phyloP scores from a whole-genome alignment of 768 basidiomycete genomes.

The Suillus luteus region DNA sequence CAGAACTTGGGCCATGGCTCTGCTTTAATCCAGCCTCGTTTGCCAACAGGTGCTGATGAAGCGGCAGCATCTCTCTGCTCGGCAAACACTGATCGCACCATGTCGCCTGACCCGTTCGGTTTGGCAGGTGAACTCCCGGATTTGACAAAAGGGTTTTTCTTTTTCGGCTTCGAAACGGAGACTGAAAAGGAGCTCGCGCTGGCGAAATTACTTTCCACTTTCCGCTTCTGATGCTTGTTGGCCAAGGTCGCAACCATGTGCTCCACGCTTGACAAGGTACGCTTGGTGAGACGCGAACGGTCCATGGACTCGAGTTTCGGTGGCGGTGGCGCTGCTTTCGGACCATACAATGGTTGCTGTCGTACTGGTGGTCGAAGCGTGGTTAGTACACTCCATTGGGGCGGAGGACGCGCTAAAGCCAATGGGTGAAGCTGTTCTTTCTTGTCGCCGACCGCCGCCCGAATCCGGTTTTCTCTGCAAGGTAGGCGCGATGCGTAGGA shows the following conservation, averaged over 20 bases:
- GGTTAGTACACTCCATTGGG: conserved; percentile 26
- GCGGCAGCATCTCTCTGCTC: conserved; percentile 3
- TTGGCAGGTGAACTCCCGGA: background rate
- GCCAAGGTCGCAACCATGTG: conserved; percentile 25
- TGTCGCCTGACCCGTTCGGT: background rate
- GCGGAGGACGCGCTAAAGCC: conserved; percentile 30
- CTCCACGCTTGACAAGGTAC: conserved; percentile 21
- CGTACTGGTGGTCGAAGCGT: background rate
- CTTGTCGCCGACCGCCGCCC: background rate
- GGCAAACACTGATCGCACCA: conserved; percentile 20
- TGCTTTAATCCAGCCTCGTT: background rate
- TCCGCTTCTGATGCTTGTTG: conserved; percentile 20
- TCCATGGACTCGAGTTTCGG: conserved; percentile 19
- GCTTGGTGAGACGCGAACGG: conserved; percentile 30
- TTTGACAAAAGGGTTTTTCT: conserved; percentile 27
- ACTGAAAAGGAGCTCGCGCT: conserved; percentile 10
- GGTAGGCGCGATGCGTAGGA: background rate
- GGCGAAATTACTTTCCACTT: conserved; percentile 24
- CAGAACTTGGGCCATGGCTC: conserved; percentile 2
- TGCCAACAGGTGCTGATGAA: background rate
- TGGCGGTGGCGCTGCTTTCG: background rate
- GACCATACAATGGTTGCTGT: background rate
- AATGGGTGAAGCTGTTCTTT: conserved; percentile 22
- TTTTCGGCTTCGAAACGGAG: conserved; percentile 8
- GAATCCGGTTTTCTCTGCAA: background rate